Base-by-base conservation (phyloP, 2,329 filamentous ascomycete species). In the Fusarium algeriense region DNA sequence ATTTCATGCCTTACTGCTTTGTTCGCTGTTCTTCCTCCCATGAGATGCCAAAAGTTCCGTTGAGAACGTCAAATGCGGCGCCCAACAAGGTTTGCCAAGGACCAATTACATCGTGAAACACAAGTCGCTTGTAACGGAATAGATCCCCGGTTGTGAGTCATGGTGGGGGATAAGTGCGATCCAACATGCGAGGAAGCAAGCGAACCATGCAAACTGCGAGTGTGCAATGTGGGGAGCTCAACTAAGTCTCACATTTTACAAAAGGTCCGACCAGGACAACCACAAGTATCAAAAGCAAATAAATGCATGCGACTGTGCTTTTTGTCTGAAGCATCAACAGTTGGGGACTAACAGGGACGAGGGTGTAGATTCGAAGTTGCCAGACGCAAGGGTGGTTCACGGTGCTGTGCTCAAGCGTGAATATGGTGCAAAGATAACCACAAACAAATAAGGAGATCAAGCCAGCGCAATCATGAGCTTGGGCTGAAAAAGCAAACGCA, bases 351-450 rank as follows among this genome's bases (percentile, higher is more conserved):
- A 64, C 64, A 73, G 66, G 57, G 45, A 66, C 37, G 34, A 57
- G 55, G 59, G 57, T 64, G 44, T 38, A 65, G 54, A 28, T 23
- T 30, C 45, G 56, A 60, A 65, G 65, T 61, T 58, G 63, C 46
- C 40, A 67, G 62, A 64, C 61, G 61, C 67, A 73, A 69, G 70
- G 64, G 61, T 54, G 40, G 64, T 74, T 74, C 75, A 77, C 73
- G 75, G 55, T 73, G 67, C 43, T 58, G 52, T 69, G 62, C 53
- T 71, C 50, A 30, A 45, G 61, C 75, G 75, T 77, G 75, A 77
- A 77, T 69, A 74, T 69, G 65, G 62, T 56, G 66, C 60, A 73
- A 73, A 60, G 59, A 61, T 46, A 60, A 41, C 56, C 30, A 52
- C 49, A 43, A 63, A 28, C 11, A 52, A 58, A 32, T 32, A 46